These are phyloP conservation scores for Hypoxylon rubiginosum DNA, from an alignment of 2,329 filamentous ascomycete genomes.

Conservation along the genomic window DNA sequence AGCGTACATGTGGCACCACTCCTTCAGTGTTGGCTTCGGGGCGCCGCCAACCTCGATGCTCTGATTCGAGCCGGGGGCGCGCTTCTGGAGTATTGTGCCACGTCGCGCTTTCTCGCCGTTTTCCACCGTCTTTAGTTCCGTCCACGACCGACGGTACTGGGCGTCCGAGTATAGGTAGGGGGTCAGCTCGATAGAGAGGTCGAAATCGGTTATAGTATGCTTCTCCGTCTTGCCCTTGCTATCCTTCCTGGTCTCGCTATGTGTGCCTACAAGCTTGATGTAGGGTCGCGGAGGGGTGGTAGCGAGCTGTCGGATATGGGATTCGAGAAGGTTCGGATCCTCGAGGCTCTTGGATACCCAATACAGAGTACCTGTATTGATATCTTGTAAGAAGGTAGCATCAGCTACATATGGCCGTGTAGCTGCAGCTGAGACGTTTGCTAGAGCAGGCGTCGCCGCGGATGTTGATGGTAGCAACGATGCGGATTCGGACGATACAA, in stretches of 20 bases:
- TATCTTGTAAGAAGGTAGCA: slow-evolving; percentile 46
- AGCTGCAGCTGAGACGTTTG: slow-evolving; percentile 1
- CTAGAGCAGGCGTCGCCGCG: slow-evolving; percentile 8
- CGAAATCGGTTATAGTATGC: slow-evolving; percentile 68
- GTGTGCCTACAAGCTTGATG: slow-evolving; percentile 67
- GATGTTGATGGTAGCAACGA: slow-evolving; percentile 39
- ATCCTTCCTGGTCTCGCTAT: slow-evolving; percentile 59
- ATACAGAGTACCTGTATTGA: slow-evolving; percentile 54
- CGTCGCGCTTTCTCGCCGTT: slow-evolving; percentile 73
- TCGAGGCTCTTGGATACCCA: slow-evolving; percentile 63
- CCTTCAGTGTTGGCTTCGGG: slow-evolving; percentile 58
- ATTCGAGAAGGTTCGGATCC: slow-evolving; percentile 59
- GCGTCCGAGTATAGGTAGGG: slow-evolving; percentile 67
- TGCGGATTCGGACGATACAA: slow-evolving; percentile 38
- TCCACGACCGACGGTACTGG: slow-evolving; percentile 57
- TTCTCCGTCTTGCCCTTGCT: slow-evolving; percentile 62
- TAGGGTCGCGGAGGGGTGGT: slow-evolving; percentile 65
- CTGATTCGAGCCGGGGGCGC: slow-evolving; percentile 53
- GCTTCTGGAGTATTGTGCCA: slow-evolving; percentile 69
- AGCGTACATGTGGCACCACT: slow-evolving; percentile 79
- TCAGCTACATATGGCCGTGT: slow-evolving; percentile 35
- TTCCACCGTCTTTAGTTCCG: slow-evolving; percentile 64
- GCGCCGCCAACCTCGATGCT: slow-evolving; percentile 60
- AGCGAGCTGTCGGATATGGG: slow-evolving; percentile 60
- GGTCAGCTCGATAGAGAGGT: slow-evolving; percentile 70